Evolutionary conservation across 805 yeast species (phyloP), one percentile per base, ranked within the genome.

Genomic region (Torulaspora franciscae): DNA sequence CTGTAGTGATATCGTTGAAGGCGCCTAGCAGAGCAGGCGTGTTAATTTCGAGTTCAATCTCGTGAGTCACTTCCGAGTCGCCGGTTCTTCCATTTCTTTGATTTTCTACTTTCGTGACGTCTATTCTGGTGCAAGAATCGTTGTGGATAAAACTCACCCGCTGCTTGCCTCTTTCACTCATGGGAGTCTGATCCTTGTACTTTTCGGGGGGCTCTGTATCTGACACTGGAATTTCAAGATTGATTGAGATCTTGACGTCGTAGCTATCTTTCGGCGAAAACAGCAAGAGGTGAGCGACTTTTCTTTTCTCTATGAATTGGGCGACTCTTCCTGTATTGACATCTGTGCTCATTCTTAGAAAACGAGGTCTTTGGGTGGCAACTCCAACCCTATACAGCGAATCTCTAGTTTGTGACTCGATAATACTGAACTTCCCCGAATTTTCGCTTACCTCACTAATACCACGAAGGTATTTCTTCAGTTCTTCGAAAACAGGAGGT

Each of bases 211-310:
- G 78, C 65, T 67, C 80, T 27, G 76, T 74, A 19, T 77, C 76
- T 4, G 68, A 60, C 9, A 66, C 66, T 0, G 96, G 96, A 47
- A 81, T 62, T 77, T 89, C 97, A 24, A 85, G 65, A 30, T 87
- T 79, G 51, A 90, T 67, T 5, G 95, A 81, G 29, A 89, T 68
- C 54, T 95, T 75, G 54, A 83, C 71, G 65, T 89, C 97, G 59
- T 81, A 82, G 64, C 80, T 72, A 26, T 85, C 78, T 51, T 85
- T 82, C 3, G 96, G 96, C 43, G 83, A 75, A 57, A 77, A 81
- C 15, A 89, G 71, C 56, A 78, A 74, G 45, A 90, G 64, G 59
- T 84, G 88, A 2, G 87, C 77, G n/a, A 88, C 67, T 43, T 91
- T 73, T 53, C 78, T 76, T 59, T 89, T 89, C 48, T 80, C 80